A percentile compares a stretch with the other conserved stretches of the same genome.
Conservation (phyloP, 2,329 filamentous ascomycete genomes). For the Penicillium sp. region DNA sequence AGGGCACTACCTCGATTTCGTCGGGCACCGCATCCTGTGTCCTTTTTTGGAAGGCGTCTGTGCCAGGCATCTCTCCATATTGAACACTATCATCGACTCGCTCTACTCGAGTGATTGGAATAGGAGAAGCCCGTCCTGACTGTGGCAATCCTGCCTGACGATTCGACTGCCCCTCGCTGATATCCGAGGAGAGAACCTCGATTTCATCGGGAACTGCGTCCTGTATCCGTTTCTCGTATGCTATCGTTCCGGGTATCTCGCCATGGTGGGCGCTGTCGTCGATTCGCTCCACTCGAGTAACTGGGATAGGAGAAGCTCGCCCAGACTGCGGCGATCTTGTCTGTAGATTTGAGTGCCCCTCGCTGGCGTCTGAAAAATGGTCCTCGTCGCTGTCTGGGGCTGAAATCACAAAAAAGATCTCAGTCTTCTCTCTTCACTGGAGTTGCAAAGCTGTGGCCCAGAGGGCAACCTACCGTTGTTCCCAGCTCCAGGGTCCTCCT, state of each 20-base stretch:
- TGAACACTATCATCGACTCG: slow-evolving; percentile 54
- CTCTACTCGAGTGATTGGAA: slow-evolving; percentile 57
- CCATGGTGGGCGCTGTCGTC: slow-evolving; percentile 55
- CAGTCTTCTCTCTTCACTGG: neutral
- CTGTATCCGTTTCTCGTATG: slow-evolving; percentile 52
- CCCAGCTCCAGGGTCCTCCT: slow-evolving; percentile 52
- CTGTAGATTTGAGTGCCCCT: slow-evolving; percentile 36
- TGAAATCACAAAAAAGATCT: slow-evolving; percentile 17
- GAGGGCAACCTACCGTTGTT: slow-evolving; percentile 43
- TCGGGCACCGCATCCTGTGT: slow-evolving; percentile 57
- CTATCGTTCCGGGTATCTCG: slow-evolving; percentile 56
- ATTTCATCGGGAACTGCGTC: slow-evolving; percentile 61
- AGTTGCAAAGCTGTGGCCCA: neutral
- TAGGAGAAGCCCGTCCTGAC: slow-evolving; percentile 46
- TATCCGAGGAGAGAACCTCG: slow-evolving; percentile 58
- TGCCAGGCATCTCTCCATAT: slow-evolving; percentile 58
- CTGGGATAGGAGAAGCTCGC: slow-evolving; percentile 50
- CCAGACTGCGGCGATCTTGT: slow-evolving; percentile 34
- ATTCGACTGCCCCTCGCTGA: slow-evolving; percentile 50
- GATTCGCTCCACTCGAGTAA: slow-evolving; percentile 58
- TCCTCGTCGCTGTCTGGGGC: slow-evolving; percentile 52
- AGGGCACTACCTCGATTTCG: slow-evolving; percentile 53
- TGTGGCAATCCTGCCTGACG: slow-evolving; percentile 28
- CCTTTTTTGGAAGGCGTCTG: slow-evolving; percentile 53
- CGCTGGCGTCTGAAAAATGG: slow-evolving; percentile 57